phyloP scores from a whole-genome alignment of 352 stramenopile genomes.

The Aphanomyces astaci region DNA sequence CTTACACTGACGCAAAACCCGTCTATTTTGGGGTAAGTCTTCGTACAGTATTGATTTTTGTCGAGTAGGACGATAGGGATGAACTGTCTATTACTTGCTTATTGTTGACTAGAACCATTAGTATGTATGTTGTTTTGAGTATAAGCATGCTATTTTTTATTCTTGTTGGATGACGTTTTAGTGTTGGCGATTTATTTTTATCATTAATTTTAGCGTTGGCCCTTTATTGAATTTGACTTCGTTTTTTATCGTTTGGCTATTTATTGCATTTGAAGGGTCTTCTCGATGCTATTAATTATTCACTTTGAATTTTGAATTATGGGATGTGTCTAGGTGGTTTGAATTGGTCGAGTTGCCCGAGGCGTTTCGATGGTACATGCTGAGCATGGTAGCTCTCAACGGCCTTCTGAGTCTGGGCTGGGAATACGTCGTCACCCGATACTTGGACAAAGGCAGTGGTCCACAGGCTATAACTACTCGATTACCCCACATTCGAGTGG shows the following conservation, averaged over 20 bases:
- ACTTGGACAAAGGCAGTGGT: background rate
- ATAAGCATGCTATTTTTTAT: too few species aligned
- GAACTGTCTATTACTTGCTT: too few species aligned
- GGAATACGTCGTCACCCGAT: slow-evolving; percentile 6
- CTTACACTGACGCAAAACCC: background rate
- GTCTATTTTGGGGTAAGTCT: background rate
- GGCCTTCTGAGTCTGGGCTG: background rate
- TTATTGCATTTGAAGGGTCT: too few species aligned
- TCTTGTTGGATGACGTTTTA: too few species aligned
- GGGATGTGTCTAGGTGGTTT: background rate
- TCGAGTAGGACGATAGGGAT: background rate
- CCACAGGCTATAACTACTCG: background rate
- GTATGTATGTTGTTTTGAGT: too few species aligned
- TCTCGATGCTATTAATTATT: too few species aligned
- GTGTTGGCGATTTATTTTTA: too few species aligned
- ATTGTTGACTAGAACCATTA: too few species aligned
- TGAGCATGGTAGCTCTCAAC: background rate
- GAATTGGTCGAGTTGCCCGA: background rate
- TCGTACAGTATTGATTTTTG: background rate
- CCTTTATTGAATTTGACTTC: too few species aligned
- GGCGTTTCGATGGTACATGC: slow-evolving; percentile 4
- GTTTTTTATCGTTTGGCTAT: too few species aligned
- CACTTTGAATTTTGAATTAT: too few species aligned
- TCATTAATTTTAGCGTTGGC: too few species aligned
- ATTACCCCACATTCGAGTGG: background rate